phyloP scores from a whole-genome alignment of 23 red algal genomes.

The Gracilaria caudata region DNA sequence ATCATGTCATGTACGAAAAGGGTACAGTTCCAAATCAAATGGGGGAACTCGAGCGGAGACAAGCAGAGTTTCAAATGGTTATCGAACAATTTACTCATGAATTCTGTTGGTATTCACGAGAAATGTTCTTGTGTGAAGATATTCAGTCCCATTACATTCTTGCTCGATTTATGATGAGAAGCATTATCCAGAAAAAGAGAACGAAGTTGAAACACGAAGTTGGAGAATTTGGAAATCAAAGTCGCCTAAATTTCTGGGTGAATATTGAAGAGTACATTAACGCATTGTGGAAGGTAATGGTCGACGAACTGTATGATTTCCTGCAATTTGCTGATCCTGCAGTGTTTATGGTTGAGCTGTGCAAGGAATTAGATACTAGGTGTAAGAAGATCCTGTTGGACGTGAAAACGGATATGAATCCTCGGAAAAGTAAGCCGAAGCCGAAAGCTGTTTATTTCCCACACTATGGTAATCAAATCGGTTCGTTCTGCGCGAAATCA shows the following conservation, averaged over 20 bases:
- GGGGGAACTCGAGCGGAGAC: background rate
- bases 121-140: background rate
- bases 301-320: background rate
- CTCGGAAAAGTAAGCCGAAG: background rate
- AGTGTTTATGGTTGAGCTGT: background rate
- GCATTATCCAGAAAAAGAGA: background rate
- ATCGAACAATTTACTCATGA: constrained; percentile 5
- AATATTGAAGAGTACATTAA: background rate
- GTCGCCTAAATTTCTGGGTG: background rate
- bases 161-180: constrained; percentile 4
- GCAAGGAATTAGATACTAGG: background rate
- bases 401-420: background rate
- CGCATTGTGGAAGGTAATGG: background rate
- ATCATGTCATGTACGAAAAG: background rate
- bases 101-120: background rate
- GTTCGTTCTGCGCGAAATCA: background rate
- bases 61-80: background rate
- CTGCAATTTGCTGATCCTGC: background rate
- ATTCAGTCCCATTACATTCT: constrained; percentile 2
- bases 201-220: background rate
- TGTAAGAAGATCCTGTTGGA: background rate
- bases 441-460: background rate
- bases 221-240: background rate
- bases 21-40: background rate
- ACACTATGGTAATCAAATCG: background rate